Evolutionary conservation across 768 basidiomycete species (phyloP).

Genomic region (Lactifluus echinatus): DNA sequence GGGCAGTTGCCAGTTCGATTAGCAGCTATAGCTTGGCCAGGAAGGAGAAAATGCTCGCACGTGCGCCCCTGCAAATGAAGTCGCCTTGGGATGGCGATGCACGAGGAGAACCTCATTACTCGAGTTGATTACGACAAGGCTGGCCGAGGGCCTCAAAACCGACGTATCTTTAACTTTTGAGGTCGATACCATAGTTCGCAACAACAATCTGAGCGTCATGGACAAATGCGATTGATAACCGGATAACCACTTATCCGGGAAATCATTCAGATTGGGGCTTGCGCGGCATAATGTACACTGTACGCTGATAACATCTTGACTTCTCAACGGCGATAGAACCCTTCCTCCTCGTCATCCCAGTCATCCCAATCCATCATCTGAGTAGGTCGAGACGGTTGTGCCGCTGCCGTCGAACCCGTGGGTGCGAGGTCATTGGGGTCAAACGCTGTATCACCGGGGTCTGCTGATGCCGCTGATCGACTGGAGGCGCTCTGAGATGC

Average conservation of each 20-base stretch:
- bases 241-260: too few species aligned
- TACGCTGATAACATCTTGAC: background rate
- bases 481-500: background rate
- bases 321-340: slow-evolving; percentile 6
- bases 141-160: slow-evolving; percentile 54
- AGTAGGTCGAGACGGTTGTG: background rate
- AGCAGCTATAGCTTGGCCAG: background rate
- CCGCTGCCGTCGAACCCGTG: background rate
- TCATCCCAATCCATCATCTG: slow-evolving; percentile 14
- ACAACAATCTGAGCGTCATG: background rate
- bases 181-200: slow-evolving; percentile 4
- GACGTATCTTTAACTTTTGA: slow-evolving; percentile 5
- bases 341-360: slow-evolving; percentile 7
- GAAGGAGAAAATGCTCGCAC: slow-evolving; percentile 33
- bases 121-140: slow-evolving; percentile 54
- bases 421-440: slow-evolving; percentile 19
- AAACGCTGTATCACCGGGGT: slow-evolving; percentile 4
- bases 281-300: background rate
- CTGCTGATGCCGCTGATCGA: background rate
- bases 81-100: slow-evolving; percentile 56
- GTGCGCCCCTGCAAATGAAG: slow-evolving; percentile 57
- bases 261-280: background rate
- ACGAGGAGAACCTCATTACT: slow-evolving; percentile 64
- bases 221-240: too few species aligned
- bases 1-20: background rate